These are phyloP conservation scores for Termitomyces sp. DNA, from an alignment of 768 basidiomycete species.

Conservation along the genomic window DNA sequence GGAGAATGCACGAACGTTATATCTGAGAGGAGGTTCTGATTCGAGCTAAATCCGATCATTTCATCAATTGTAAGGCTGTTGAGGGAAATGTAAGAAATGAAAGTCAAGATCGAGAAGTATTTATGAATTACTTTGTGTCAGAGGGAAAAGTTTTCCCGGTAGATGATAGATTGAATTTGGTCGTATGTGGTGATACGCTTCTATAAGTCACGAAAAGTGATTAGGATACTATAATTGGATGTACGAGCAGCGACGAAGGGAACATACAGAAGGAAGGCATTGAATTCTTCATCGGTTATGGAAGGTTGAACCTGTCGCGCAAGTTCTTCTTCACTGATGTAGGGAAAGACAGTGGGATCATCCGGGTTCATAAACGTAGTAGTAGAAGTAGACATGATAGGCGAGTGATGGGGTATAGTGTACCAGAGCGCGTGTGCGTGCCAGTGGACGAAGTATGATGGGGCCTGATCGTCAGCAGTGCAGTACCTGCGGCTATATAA, in stretches of 20 bases:
- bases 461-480: background rate
- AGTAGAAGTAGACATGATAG: background rate
- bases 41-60: background rate
- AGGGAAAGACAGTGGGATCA: background rate
- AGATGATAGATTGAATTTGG: background rate
- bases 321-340: background rate
- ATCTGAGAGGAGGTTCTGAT: background rate
- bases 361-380: background rate
- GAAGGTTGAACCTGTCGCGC: background rate
- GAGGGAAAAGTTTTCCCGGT: background rate
- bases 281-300: slow-evolving; percentile 3
- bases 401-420: background rate
- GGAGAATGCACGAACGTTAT: background rate
- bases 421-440: background rate
- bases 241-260: background rate
- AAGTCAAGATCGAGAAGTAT: background rate
- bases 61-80: background rate
- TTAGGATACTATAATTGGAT: background rate
- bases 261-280: slow-evolving; percentile 1
- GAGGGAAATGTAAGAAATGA: background rate
- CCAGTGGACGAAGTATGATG: background rate
- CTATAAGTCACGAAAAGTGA: background rate
- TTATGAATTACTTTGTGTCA: background rate
- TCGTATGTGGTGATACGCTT: background rate
- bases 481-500: background rate